Evolutionary conservation across 108 stramenopile genomes (phyloP).

Genomic region (Pseudonitzschia pungens): DNA sequence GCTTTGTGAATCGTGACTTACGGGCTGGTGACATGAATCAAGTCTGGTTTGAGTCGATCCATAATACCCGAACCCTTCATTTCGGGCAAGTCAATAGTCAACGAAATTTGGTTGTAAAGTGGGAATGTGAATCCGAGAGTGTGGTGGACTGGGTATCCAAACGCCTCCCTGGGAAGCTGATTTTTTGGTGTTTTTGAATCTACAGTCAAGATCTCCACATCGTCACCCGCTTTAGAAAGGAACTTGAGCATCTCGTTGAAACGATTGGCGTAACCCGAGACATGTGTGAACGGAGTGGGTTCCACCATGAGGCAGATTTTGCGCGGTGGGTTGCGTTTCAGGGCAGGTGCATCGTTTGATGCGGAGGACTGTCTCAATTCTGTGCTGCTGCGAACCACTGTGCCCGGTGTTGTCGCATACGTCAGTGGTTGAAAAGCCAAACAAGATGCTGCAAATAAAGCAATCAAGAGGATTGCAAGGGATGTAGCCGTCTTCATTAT

Average conservation of each 20-base stretch:
- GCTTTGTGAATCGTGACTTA: constrained; percentile 36
- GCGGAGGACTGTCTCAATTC: neutral
- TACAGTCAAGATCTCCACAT: constrained; percentile 88
- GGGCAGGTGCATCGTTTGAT: constrained; percentile 54
- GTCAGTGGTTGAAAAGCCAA: neutral
- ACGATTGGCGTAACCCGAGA: constrained; percentile 96
- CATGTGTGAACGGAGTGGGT: constrained; percentile 94
- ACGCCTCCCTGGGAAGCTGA: constrained; percentile 63
- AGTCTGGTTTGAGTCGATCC: constrained; percentile 81
- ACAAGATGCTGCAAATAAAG: neutral
- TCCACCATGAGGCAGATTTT: constrained; percentile 79
- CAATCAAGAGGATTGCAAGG: neutral
- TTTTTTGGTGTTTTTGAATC: constrained; percentile 75
- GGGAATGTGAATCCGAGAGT: constrained; percentile 94
- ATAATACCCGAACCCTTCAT: constrained; percentile 82
- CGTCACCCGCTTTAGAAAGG: constrained; percentile 85
- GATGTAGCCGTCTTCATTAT: constrained; percentile 2
- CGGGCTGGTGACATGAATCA: constrained; percentile 95
- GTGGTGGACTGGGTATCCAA: constrained; percentile 80
- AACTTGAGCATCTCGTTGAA: constrained; percentile 96
- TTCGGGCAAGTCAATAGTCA: constrained; percentile 88
- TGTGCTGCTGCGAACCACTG: neutral
- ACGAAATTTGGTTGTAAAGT: constrained; percentile 89
- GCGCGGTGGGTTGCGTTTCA: constrained; percentile 60
- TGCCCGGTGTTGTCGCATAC: neutral